Percentiles rank a stretch among this genome's conserved stretches.
phyloP scores from a whole-genome alignment of 2,329 filamentous ascomycete species.

The Calycina marina region DNA sequence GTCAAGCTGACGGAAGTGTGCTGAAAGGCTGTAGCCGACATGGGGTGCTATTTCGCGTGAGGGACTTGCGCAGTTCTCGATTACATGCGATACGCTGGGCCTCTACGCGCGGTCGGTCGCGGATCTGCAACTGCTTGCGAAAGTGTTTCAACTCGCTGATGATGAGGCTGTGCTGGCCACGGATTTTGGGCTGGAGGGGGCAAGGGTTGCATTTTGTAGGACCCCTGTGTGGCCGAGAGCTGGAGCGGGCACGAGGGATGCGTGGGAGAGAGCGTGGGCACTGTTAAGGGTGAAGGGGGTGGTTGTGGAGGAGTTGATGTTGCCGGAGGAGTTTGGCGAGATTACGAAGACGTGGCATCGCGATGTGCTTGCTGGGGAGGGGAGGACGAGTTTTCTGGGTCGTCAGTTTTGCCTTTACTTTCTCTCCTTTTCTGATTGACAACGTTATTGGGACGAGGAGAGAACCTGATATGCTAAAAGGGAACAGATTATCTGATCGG shows the following conservation, averaged over 20 bases:
- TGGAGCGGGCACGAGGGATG: constrained; percentile 28
- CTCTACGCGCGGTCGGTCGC: constrained; percentile 41
- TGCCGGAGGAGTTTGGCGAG: constrained; percentile 33
- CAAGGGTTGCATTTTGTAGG: constrained; percentile 38
- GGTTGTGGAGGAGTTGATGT: constrained; percentile 37
- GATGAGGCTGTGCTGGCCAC: constrained; percentile 24
- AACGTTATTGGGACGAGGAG: constrained; percentile 5
- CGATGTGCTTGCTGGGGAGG: constrained; percentile 35
- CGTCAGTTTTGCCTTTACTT: constrained; percentile 9
- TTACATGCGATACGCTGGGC: constrained; percentile 47
- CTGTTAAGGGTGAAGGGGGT: constrained; percentile 34
- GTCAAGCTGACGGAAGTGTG: not conserved
- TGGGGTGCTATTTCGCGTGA: constrained; percentile 49
- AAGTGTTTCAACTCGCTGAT: constrained; percentile 38
- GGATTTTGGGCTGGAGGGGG: constrained; percentile 27
- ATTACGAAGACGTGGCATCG: constrained; percentile 39
- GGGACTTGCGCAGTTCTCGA: constrained; percentile 42
- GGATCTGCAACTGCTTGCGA: constrained; percentile 41
- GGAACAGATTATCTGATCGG: constrained; percentile 35
- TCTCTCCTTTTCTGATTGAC: not conserved
- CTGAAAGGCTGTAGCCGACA: constrained; percentile 30
- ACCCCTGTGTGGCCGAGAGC: constrained; percentile 37
- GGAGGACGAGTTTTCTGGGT: constrained; percentile 33
- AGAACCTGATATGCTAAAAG: no score
- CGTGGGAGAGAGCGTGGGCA: constrained; percentile 27